Conservation (phyloP, 768 basidiomycete species). For the Stropharia rugosoannulata region DNA sequence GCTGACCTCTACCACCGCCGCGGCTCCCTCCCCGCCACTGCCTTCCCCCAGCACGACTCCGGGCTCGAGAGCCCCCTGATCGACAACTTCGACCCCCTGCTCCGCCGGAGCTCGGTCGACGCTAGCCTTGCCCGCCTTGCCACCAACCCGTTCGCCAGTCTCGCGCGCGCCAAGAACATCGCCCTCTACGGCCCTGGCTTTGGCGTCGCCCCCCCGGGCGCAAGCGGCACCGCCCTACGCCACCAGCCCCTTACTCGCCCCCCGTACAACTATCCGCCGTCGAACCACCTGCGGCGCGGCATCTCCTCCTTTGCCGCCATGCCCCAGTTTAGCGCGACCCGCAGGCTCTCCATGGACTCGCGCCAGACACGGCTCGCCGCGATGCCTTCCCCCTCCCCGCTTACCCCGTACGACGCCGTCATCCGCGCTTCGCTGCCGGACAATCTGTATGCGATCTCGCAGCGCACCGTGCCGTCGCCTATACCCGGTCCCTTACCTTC, state of each 20-base stretch:
- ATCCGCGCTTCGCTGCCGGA: slow-evolving; percentile 50
- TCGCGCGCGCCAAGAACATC: slow-evolving; percentile 54
- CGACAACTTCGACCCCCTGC: slow-evolving; percentile 42
- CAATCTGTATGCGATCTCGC: slow-evolving; percentile 44
- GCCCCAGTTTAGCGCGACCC: slow-evolving; percentile 36
- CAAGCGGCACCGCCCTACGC: slow-evolving; percentile 9
- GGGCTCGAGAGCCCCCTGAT: slow-evolving; percentile 33
- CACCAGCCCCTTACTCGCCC: slow-evolving; percentile 29
- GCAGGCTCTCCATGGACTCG: slow-evolving; percentile 42
- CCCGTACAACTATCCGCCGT: slow-evolving; percentile 24
- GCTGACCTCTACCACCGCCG: slow-evolving; percentile 40
- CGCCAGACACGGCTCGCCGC: slow-evolving; percentile 34
- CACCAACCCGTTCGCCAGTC: slow-evolving; percentile 45
- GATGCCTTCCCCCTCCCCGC: slow-evolving; percentile 42
- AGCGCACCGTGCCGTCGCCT: slow-evolving; percentile 42
- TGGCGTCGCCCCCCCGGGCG: slow-evolving; percentile 28
- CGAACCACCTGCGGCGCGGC: slow-evolving; percentile 16
- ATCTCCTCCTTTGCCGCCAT: slow-evolving; percentile 22
- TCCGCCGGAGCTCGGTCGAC: slow-evolving; percentile 45
- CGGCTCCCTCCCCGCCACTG: slow-evolving; percentile 54
- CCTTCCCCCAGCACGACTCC: slow-evolving; percentile 31
- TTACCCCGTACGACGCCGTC: slow-evolving; percentile 38
- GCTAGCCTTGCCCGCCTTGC: slow-evolving; percentile 50
- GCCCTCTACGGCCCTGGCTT: slow-evolving; percentile 38
- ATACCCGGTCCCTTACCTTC: slow-evolving; percentile 60